Percentiles rank a stretch among this genome's conserved stretches.
Conservation (phyloP, 2,329 filamentous ascomycete species). For the Verticillium alfalfae region DNA sequence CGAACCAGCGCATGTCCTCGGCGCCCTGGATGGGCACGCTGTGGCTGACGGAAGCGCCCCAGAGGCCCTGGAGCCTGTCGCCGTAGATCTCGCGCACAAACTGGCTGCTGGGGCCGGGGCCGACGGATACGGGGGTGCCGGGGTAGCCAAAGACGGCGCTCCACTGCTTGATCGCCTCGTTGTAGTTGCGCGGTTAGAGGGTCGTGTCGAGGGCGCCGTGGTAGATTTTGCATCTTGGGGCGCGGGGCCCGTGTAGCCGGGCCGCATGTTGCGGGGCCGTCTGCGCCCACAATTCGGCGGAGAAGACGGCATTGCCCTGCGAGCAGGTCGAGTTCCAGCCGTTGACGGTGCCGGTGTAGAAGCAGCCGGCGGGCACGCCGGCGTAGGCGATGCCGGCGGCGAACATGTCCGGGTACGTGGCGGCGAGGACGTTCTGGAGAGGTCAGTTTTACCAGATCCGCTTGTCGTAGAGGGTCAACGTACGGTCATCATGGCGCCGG, state of each 20-base stretch:
- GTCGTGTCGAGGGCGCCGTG: conserved; percentile 48
- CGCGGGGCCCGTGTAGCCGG: conserved; percentile 35
- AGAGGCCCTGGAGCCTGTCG: conserved; percentile 23
- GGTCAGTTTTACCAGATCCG: neutral
- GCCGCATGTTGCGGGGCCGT: conserved; percentile 39
- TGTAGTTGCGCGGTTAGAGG: conserved; percentile 46
- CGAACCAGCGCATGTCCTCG: conserved; percentile 17
- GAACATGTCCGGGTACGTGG: conserved; percentile 42
- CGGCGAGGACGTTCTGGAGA: conserved; percentile 35
- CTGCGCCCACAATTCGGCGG: conserved; percentile 41
- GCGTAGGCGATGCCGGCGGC: conserved; percentile 36
- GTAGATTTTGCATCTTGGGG: conserved; percentile 51
- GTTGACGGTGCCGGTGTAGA: conserved; percentile 30
- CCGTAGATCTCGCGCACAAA: conserved; percentile 26
- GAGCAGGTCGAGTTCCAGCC: conserved; percentile 49
- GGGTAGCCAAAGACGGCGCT: conserved; percentile 38
- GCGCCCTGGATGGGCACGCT: conserved; percentile 23
- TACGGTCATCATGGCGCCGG: conserved; percentile 45
- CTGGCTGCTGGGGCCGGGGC: conserved; percentile 20
- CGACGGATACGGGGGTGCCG: conserved; percentile 17
- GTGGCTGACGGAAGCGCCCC: conserved; percentile 23
- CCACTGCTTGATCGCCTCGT: conserved; percentile 54
- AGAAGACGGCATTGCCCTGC: conserved; percentile 33
- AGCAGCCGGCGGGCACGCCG: conserved; percentile 38
- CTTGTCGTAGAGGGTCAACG: conserved; percentile 3